These are phyloP conservation scores for Sanguinoderma infundibulare DNA, from an alignment of 1,284 basidiomycete species.

Conservation along the genomic window DNA sequence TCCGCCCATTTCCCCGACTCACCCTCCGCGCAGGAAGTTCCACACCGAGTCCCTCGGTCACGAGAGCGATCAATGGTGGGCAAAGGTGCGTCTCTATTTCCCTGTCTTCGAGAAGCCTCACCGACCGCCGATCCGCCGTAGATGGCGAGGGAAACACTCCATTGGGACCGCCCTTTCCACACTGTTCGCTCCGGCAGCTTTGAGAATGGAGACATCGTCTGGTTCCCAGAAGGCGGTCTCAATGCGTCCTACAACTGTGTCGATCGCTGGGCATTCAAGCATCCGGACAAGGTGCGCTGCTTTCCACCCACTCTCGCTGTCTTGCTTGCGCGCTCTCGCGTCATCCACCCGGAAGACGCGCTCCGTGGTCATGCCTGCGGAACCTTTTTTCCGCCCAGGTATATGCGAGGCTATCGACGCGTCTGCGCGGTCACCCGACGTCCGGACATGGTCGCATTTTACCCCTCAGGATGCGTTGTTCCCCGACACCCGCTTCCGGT, in stretches of 20 bases:
- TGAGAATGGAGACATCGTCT: conserved; percentile 86
- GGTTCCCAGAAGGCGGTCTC: conserved; percentile 92
- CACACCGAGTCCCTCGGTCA: conserved; percentile 78
- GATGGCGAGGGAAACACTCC: conserved; percentile 81
- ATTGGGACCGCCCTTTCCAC: conserved; percentile 93
- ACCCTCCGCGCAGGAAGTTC: conserved; percentile 34
- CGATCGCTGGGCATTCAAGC: conserved; percentile 92
- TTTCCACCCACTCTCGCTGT: background rate
- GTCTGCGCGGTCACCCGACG: background rate
- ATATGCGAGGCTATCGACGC: background rate
- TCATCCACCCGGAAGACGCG: conserved; percentile 12
- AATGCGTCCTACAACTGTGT: conserved; percentile 98
- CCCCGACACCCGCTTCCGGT: background rate
- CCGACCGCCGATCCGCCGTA: conserved; percentile 36
- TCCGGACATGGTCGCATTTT: background rate
- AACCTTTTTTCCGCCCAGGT: conserved; percentile 2
- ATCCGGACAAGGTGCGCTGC: conserved; percentile 80
- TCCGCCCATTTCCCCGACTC: conserved; percentile 6
- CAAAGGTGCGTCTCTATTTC: conserved; percentile 58
- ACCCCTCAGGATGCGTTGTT: background rate
- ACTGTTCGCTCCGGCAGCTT: conserved; percentile 89
- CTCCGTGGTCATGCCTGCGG: conserved; percentile 6
- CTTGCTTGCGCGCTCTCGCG: background rate
- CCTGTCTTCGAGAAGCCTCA: conserved; percentile 1
- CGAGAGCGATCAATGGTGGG: conserved; percentile 88